phyloP scores from a whole-genome alignment of 306 rosid species.

The Cajanus cajan region DNA sequence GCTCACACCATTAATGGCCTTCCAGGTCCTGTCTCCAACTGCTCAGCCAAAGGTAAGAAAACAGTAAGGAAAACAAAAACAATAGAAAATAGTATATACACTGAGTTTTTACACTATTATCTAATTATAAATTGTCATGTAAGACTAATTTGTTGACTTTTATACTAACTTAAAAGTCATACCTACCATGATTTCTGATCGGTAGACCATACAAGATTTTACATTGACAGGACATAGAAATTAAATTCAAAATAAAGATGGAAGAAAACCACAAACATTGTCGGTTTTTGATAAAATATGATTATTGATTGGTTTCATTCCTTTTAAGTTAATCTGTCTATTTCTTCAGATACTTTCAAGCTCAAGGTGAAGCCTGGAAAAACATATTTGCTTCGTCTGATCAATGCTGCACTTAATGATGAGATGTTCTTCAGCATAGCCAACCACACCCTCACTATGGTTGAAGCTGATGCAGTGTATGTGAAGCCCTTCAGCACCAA shows the following conservation, averaged over 20 bases:
- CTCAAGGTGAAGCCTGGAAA: constrained; percentile 66
- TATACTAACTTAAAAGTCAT: not conserved
- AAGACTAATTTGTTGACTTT: not conserved
- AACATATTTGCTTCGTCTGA: constrained; percentile 54
- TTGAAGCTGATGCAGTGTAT: constrained; percentile 71
- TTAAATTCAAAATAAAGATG: not conserved
- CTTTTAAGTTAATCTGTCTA: not conserved
- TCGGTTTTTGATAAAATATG: not conserved
- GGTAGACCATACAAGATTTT: not conserved
- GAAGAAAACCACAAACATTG: not conserved
- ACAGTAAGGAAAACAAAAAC: not conserved
- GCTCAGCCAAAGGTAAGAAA: constrained; percentile 57
- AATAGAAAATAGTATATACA: not conserved
- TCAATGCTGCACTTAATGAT: constrained; percentile 65
- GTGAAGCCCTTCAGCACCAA: constrained; percentile 58
- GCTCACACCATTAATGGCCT: constrained; percentile 74
- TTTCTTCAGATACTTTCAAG: constrained; percentile 51
- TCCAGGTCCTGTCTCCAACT: constrained; percentile 61
- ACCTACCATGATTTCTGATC: not conserved
- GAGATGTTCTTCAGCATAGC: constrained; percentile 80
- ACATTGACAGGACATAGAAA: not conserved
- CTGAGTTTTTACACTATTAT: not conserved
- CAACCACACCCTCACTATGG: constrained; percentile 64
- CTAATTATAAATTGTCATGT: not conserved
- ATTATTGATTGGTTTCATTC: not conserved